Evolutionary conservation across 2,329 filamentous ascomycete genomes (phyloP), one percentile per base, ranked within the genome.

Genomic region (Hypoxylon sp.): DNA sequence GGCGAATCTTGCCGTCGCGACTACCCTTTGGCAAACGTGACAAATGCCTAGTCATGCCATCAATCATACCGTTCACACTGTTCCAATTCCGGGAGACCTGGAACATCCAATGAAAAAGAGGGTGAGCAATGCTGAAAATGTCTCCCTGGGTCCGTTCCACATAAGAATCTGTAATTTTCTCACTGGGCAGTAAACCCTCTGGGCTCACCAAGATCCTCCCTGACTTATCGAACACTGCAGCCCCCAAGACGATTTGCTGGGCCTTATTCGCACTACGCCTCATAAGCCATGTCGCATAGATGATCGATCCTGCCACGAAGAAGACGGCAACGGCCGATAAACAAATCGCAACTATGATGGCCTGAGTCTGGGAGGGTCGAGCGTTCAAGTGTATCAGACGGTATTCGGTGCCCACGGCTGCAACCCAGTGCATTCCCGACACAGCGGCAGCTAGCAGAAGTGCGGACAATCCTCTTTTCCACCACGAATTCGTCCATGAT

Each of bases 361-460:
- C 93, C 4, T 87, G 86, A 59, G 89, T 89, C 54, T 90, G 84
- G 8, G 88, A 86, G 29, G 87, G 78, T 52, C 83, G 77, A 52
- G 81, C 81, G 53, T 83, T 81, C 57, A 85, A 77, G 48, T 83
- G 77, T 70, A 85, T 79, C 57, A 93, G 79, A 47, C 84, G 84
- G 77, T 94, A 96, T 8, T 80, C 78, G 3, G 92, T 96, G 14
- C 92, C 92, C 10, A 88, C 85, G 3, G 91, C 86, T 33, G 91
- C 93, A 62, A 91, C 91, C 91, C 93, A 97, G 80, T 97, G 93
- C 93, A 97, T 96, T 0, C 92, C 92, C 9, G 91, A 94, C 1
- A 96, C 92, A 44, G 91, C 92, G 14, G 87, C 84, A 8, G 92
- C 91, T 44, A 97, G 84, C 17, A 94, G 79, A 50, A 88, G 80